A percentile compares a stretch with the other conserved stretches of the same genome.
These are phyloP conservation scores for Boletus vermiculosoides DNA, from an alignment of 768 basidiomycete genomes.

Conservation along the genomic window DNA sequence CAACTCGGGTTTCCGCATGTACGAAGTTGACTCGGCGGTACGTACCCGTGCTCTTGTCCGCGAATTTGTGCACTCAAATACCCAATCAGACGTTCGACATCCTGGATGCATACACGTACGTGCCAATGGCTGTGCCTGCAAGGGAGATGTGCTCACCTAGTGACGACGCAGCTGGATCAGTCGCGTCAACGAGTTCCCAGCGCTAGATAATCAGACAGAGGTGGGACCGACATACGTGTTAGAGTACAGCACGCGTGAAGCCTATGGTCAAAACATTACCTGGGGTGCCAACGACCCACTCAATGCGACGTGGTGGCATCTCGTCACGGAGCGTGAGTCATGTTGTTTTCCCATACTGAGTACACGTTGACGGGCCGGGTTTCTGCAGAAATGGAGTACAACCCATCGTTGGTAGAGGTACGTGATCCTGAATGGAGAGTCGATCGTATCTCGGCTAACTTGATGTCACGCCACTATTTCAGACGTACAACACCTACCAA, in stretches of 20 bases:
- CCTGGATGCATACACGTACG: slow-evolving; percentile 71
- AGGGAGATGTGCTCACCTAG: neutral
- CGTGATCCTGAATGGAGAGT: neutral
- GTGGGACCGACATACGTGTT: slow-evolving; percentile 56
- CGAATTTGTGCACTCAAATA: neutral
- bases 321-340: slow-evolving; percentile 61
- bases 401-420: slow-evolving; percentile 25
- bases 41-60: neutral
- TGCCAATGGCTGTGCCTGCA: neutral
- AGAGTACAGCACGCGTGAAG: slow-evolving; percentile 68
- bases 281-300: slow-evolving; percentile 65
- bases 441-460: neutral
- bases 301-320: slow-evolving; percentile 81
- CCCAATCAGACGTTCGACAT: slow-evolving; percentile 65
- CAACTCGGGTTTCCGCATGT: slow-evolving; percentile 65
- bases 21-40: slow-evolving; percentile 40
- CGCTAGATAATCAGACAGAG: slow-evolving; percentile 52
- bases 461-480: too few relatives aligned
- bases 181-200: slow-evolving; percentile 55
- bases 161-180: slow-evolving; percentile 53
- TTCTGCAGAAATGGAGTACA: slow-evolving; percentile 23
- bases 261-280: slow-evolving; percentile 52
- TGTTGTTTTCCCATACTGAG: neutral
- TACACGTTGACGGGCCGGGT: neutral
- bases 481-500: slow-evolving; percentile 66